phyloP scores from a whole-genome alignment of 1,284 basidiomycete species.

The Cystobasidium pallidum region DNA sequence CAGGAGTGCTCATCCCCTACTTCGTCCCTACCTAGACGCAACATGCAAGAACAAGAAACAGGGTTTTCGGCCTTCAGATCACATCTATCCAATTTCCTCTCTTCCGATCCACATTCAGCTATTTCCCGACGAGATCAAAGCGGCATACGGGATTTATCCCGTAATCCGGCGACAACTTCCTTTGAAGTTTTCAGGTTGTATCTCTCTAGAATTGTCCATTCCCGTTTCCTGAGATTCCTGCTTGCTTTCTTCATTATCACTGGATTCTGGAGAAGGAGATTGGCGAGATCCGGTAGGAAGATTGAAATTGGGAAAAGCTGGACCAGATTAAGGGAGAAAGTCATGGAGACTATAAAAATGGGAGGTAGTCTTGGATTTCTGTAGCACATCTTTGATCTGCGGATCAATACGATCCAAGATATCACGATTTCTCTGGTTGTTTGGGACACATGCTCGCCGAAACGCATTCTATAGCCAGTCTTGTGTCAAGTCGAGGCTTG shows the following conservation, averaged over 20 bases:
- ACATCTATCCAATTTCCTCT: slow-evolving; percentile 22
- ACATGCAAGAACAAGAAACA: slow-evolving; percentile 23
- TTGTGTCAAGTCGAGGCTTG: too few relatives aligned
- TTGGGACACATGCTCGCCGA: too few relatives aligned
- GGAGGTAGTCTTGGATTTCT: slow-evolving; percentile 43
- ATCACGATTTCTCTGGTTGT: too few relatives aligned
- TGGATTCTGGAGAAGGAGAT: slow-evolving; percentile 35
- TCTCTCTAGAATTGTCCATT: slow-evolving; percentile 9
- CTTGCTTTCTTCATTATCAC: slow-evolving; percentile 33
- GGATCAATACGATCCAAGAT: too few relatives aligned
- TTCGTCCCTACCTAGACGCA: neutral
- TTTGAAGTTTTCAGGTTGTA: slow-evolving; percentile 8
- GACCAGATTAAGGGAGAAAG: slow-evolving; percentile 26
- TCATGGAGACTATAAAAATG: slow-evolving; percentile 42
- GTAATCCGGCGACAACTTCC: neutral
- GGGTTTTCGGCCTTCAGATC: slow-evolving; percentile 38
- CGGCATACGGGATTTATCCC: neutral
- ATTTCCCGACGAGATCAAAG: slow-evolving; percentile 4
- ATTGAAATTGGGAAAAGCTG: neutral
- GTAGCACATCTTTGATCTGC: neutral
- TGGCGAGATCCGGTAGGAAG: slow-evolving; percentile 22
- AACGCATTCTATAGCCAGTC: too few relatives aligned
- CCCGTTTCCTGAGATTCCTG: slow-evolving; percentile 20
- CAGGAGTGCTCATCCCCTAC: neutral
- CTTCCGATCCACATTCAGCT: slow-evolving; percentile 1